A percentile compares a stretch with the other conserved stretches of the same genome.
phyloP scores from a whole-genome alignment of 75 land plant genomes.

The Ceratopteris richardii region DNA sequence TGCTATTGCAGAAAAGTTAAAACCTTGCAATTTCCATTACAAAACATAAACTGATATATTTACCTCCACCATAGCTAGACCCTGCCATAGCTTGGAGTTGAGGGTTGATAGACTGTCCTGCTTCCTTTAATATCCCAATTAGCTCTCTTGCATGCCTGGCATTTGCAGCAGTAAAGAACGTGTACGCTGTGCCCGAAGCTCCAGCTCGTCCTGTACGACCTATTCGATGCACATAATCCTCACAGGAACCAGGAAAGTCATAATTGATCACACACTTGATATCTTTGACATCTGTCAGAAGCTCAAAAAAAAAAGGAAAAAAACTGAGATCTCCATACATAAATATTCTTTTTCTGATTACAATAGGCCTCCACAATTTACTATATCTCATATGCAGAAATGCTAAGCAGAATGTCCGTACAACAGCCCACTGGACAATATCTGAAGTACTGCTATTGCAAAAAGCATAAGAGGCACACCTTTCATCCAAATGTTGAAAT shows the following conservation, averaged over 20 bases:
- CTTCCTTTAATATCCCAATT: constrained; percentile 72
- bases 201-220: constrained; percentile 99
- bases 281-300: constrained; percentile 86
- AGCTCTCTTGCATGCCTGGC: constrained; percentile 94
- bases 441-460: neutral
- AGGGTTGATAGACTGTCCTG: constrained; percentile 78
- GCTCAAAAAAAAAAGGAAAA: no score
- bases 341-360: no score
- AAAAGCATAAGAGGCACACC: constrained; percentile 12
- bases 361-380: no score
- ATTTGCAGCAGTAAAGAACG: constrained; percentile 95
- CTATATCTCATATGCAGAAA: no score
- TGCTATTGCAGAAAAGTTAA: neutral
- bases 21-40: neutral
- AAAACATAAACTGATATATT: neutral
- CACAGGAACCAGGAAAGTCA: constrained; percentile 98
- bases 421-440: neutral
- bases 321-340: no score
- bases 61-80: constrained; percentile 22
- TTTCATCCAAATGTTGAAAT: constrained; percentile 24
- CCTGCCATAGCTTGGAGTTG: constrained; percentile 68
- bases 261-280: constrained; percentile 94
- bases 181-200: constrained; percentile 93
- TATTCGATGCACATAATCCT: constrained; percentile 98
- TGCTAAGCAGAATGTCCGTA: no score